Evolutionary conservation across 1,139 yeast species (phyloP).

Genomic region (Lodderomyces parapsilosis): DNA sequence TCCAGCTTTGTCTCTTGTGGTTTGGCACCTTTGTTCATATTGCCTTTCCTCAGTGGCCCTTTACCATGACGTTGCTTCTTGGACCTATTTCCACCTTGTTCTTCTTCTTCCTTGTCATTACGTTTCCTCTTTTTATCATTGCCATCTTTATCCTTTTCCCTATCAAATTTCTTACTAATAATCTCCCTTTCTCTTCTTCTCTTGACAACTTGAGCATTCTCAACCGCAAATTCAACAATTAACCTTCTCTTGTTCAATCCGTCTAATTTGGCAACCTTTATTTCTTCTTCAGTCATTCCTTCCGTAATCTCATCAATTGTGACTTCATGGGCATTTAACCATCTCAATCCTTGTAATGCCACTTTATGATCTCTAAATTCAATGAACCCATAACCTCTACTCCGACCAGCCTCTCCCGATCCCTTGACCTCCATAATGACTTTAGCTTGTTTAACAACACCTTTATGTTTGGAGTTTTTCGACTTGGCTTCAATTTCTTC

Average conservation of each 20-base stretch:
- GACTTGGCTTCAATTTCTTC: constrained; percentile 41
- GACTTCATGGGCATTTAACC: constrained; percentile 94
- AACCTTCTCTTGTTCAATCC: constrained; percentile 67
- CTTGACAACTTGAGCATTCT: constrained; percentile 88
- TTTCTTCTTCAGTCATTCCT: constrained; percentile 72
- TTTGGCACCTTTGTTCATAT: constrained; percentile 40
- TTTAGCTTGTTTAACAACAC: constrained; percentile 92
- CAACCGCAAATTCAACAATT: constrained; percentile 94
- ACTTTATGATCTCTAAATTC: constrained; percentile 91
- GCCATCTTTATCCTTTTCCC: constrained; percentile 13
- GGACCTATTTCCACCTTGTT: constrained; percentile 16
- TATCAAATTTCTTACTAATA: constrained; percentile 37
- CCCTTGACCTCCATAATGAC: constrained; percentile 90
- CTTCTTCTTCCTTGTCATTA: constrained; percentile 22
- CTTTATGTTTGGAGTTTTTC: constrained; percentile 72
- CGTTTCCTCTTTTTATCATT: constrained; percentile 17
- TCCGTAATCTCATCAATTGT: constrained; percentile 65
- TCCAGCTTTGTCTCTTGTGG: constrained; percentile 14
- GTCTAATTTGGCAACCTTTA: constrained; percentile 51
- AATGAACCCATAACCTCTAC: constrained; percentile 95
- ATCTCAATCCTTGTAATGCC: constrained; percentile 95
- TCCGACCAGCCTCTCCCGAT: constrained; percentile 82
- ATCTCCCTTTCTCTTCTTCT: constrained; percentile 76
- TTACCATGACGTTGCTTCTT: constrained; percentile 19
- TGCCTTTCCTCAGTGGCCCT: constrained; percentile 39